Percentiles rank a stretch among this genome's conserved stretches.
Conservation (phyloP, 805 yeast genomes). For the Saccharomycopsis fibuligera region DNA sequence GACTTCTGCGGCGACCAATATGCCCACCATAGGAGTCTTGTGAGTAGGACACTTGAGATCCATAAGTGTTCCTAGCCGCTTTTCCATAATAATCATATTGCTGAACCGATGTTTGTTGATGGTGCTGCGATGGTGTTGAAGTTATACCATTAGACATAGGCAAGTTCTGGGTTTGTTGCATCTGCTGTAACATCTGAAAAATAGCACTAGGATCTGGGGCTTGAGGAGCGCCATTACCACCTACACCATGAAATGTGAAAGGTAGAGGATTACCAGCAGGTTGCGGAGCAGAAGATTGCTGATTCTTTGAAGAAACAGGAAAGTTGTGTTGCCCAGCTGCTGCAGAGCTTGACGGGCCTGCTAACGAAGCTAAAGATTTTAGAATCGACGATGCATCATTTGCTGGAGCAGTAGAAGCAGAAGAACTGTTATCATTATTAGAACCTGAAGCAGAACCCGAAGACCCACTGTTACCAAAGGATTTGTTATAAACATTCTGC, state of each 20-base stretch:
- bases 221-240: neutral
- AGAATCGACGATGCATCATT: constrained; percentile 55
- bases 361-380: constrained; percentile 64
- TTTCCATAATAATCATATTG: neutral
- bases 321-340: too few relatives aligned
- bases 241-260: neutral
- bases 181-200: constrained; percentile 32
- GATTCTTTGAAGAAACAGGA: too few relatives aligned
- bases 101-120: constrained; percentile 15
- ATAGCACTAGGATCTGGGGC: constrained; percentile 36
- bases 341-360: too few relatives aligned
- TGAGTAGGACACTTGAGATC: neutral
- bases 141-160: constrained; percentile 3
- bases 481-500: constrained; percentile 47
- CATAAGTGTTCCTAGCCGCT: neutral
- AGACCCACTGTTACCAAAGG: constrained; percentile 35
- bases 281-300: constrained; percentile 7
- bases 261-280: constrained; percentile 5
- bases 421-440: constrained; percentile 35
- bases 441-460: constrained; percentile 33
- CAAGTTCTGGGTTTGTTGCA: constrained; percentile 24
- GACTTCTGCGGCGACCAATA: constrained; percentile 19
- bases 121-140: constrained; percentile 23
- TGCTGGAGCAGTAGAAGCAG: constrained; percentile 24
- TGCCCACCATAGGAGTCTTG: constrained; percentile 3